A percentile compares a stretch with the other conserved stretches of the same genome.
Evolutionary conservation across 2,329 filamentous ascomycete species (phyloP).

Genomic region (Beauveria medogensis): DNA sequence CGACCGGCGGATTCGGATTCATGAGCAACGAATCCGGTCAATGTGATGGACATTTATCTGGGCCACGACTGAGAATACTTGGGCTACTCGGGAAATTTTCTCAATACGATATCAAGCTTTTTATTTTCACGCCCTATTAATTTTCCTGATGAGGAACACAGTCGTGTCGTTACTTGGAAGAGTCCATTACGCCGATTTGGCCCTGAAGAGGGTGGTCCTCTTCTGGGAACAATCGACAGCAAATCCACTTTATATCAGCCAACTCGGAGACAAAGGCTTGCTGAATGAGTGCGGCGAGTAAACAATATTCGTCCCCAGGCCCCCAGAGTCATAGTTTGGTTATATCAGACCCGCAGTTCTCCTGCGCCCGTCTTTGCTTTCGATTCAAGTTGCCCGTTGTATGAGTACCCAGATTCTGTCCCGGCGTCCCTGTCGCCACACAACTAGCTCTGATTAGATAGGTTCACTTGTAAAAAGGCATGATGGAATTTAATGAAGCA

Average conservation of each 20-base stretch:
- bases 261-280: not conserved
- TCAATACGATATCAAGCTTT: not conserved
- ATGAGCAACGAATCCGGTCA: not conserved
- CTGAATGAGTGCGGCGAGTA: not conserved
- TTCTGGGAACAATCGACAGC: not conserved
- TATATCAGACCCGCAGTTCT: not conserved
- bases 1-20: conserved; percentile 1
- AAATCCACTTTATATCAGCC: not conserved
- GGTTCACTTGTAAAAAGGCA: not conserved
- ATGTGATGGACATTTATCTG: not conserved
- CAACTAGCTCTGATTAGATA: not conserved
- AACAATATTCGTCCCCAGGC: not conserved
- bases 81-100: too few relatives aligned
- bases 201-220: not conserved
- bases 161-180: not conserved
- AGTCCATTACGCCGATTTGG: not conserved
- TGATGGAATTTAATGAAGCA: not conserved
- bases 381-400: too few relatives aligned
- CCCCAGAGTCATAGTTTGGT: not conserved
- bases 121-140: not conserved
- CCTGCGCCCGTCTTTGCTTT: not conserved
- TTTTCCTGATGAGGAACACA: not conserved
- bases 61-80: not conserved
- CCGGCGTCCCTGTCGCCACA: not conserved
- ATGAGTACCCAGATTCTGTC: not conserved